Percentiles rank a stretch among this genome's conserved stretches.
These are phyloP conservation scores for Prillingera fragicola DNA, from an alignment of 1,284 basidiomycete species.

Conservation along the genomic window DNA sequence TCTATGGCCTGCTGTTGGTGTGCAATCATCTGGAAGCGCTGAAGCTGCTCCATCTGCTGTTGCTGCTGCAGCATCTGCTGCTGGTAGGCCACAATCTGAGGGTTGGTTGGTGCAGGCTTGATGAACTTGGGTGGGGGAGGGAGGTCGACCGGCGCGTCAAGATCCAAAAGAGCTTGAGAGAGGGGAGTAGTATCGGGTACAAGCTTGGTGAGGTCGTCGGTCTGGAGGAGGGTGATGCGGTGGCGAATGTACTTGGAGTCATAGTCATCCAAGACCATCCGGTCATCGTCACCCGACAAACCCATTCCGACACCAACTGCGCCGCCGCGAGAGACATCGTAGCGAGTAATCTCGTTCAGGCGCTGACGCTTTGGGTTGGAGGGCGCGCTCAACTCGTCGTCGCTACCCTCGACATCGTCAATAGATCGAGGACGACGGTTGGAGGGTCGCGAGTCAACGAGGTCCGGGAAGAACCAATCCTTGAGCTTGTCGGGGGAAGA, in stretches of 20 bases:
- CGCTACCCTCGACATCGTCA: slow-evolving; percentile 25
- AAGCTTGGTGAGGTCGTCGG: slow-evolving; percentile 39
- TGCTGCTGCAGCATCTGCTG: slow-evolving; percentile 34
- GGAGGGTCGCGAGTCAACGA: slow-evolving; percentile 7
- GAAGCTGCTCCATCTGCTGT: slow-evolving; percentile 39
- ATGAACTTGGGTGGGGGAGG: slow-evolving; percentile 43
- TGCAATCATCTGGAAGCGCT: slow-evolving; percentile 36
- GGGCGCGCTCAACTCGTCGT: slow-evolving; percentile 10
- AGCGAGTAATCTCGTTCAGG: slow-evolving; percentile 43
- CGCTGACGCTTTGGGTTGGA: slow-evolving; percentile 21
- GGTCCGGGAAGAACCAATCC: slow-evolving; percentile 36
- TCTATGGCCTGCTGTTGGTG: slow-evolving; percentile 32
- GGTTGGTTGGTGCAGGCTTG: slow-evolving; percentile 33
- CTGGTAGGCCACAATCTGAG: slow-evolving; percentile 26
- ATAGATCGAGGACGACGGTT: slow-evolving; percentile 31
- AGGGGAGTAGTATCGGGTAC: slow-evolving; percentile 33
- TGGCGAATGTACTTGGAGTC: slow-evolving; percentile 44
- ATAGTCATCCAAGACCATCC: slow-evolving; percentile 47
- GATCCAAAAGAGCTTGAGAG: slow-evolving; percentile 23
- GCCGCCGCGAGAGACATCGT: slow-evolving; percentile 41
- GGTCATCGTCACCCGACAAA: slow-evolving; percentile 39
- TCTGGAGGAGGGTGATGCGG: slow-evolving; percentile 36
- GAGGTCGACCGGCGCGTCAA: slow-evolving; percentile 36
- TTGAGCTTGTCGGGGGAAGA: slow-evolving; percentile 19
- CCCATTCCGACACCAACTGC: slow-evolving; percentile 47